Evolutionary conservation across 208 protist species (phyloP).

Genomic region (Leishmania martiniquensis): DNA sequence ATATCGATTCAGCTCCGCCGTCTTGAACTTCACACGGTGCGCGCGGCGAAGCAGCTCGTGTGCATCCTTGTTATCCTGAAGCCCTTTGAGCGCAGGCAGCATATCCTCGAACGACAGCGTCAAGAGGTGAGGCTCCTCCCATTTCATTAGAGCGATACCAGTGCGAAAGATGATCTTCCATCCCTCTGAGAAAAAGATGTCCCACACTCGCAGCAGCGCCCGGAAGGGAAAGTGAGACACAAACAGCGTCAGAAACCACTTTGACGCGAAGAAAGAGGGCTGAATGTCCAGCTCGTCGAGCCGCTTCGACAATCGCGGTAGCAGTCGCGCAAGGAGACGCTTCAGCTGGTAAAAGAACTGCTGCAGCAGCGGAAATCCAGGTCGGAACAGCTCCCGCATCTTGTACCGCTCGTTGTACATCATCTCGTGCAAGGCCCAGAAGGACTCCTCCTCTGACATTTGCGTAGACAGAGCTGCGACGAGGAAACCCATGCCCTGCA

Average conservation of each 20-base stretch:
- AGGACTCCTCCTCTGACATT: slow-evolving; percentile 92
- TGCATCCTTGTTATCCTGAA: slow-evolving; percentile 88
- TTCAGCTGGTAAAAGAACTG: slow-evolving; percentile 91
- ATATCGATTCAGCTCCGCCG: slow-evolving; percentile 79
- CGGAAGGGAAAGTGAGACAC: slow-evolving; percentile 90
- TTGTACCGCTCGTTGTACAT: slow-evolving; percentile 87
- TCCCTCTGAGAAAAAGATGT: slow-evolving; percentile 92
- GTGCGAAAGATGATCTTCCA: slow-evolving; percentile 95
- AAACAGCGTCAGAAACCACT: slow-evolving; percentile 95
- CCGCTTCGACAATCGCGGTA: slow-evolving; percentile 80
- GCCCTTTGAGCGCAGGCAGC: slow-evolving; percentile 76
- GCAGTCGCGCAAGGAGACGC: slow-evolving; percentile 67
- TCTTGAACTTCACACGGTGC: slow-evolving; percentile 89
- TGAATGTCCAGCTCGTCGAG: slow-evolving; percentile 77
- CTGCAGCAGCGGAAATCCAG: slow-evolving; percentile 91
- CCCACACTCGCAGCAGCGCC: slow-evolving; percentile 90
- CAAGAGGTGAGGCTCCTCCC: slow-evolving; percentile 82
- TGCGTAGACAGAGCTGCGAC: slow-evolving; percentile 89
- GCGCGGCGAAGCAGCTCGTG: slow-evolving; percentile 75
- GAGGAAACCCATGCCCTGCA: slow-evolving; percentile 95
- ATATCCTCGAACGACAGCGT: slow-evolving; percentile 76
- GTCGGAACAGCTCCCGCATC: slow-evolving; percentile 87
- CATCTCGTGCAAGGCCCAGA: slow-evolving; percentile 90
- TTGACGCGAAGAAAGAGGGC: slow-evolving; percentile 90
- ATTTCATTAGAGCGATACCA: slow-evolving; percentile 89